These are phyloP conservation scores for Coemansia sp. DNA, from an alignment of 192 early-diverging fungal genomes.

Conservation along the genomic window DNA sequence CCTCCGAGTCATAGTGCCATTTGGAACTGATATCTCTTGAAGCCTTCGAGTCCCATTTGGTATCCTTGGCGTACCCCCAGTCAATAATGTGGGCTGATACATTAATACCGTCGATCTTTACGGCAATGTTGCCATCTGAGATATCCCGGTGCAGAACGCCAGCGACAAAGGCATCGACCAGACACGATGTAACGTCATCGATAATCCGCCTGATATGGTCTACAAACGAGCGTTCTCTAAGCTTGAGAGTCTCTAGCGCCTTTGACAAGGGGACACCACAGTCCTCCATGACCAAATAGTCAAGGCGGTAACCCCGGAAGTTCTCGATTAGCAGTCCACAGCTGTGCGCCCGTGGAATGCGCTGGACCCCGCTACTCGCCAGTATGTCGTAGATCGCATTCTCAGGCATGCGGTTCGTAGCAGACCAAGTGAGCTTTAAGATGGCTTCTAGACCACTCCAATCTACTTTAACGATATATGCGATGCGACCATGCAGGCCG, in stretches of 20 bases:
- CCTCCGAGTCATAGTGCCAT: background rate
- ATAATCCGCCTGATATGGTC: background rate
- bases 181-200: background rate
- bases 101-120: background rate
- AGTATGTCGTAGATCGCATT: conserved; percentile 11
- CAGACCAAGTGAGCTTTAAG: conserved; percentile 12
- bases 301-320: conserved; percentile 1
- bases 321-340: background rate
- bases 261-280: conserved; percentile 1
- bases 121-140: background rate
- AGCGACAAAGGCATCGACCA: background rate
- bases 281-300: conserved; percentile 11
- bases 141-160: background rate
- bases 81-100: background rate
- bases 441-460: background rate
- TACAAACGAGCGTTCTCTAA: background rate
- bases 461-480: background rate
- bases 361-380: background rate
- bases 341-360: background rate
- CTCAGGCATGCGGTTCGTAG: background rate
- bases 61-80: conserved; percentile 2
- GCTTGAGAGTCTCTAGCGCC: too few relatives aligned
- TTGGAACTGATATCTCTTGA: background rate
- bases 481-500: background rate
- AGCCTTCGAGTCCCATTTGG: background rate